Evolutionary conservation across 768 basidiomycete genomes (phyloP).

Genomic region (Leccinum disarticulatum): DNA sequence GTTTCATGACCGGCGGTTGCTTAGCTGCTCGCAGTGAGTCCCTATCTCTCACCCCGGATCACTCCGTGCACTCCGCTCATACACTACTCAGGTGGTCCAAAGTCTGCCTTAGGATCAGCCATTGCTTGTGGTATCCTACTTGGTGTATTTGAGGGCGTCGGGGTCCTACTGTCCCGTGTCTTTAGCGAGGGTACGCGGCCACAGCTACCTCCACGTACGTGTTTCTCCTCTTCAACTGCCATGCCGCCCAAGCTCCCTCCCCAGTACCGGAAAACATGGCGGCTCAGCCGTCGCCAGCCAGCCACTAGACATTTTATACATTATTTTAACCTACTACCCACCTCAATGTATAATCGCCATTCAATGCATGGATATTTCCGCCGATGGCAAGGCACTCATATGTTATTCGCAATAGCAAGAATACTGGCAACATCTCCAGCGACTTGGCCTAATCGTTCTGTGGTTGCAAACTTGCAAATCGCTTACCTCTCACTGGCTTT

Average conservation of each 20-base stretch:
- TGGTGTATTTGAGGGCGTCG: conserved; percentile 93
- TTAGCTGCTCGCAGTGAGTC: conserved; percentile 88
- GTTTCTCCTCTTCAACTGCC: not conserved
- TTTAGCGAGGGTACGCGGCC: conserved; percentile 83
- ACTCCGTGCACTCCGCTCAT: conserved; percentile 3
- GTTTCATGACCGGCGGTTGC: conserved; percentile 98
- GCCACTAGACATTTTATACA: conserved; percentile 50
- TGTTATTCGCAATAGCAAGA: not conserved
- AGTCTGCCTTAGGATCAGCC: conserved; percentile 87
- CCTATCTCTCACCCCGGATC: not conserved
- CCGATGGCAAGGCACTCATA: conserved; percentile 28
- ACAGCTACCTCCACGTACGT: conserved; percentile 76
- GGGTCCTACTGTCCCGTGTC: conserved; percentile 86
- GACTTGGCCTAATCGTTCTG: not conserved
- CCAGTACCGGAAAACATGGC: conserved; percentile 58
- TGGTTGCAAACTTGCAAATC: not conserved
- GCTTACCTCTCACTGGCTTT: conserved; percentile 4
- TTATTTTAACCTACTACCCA: conserved; percentile 33
- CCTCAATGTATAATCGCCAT: conserved; percentile 38
- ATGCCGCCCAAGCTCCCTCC: conserved; percentile 6
- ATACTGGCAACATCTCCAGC: not conserved
- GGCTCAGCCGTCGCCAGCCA: conserved; percentile 44
- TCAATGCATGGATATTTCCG: conserved; percentile 32
- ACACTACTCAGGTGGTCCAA: conserved; percentile 74
- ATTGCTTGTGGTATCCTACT: conserved; percentile 95